phyloP scores from a whole-genome alignment of 208 protist species.

The Trypanosoma boissoni region DNA sequence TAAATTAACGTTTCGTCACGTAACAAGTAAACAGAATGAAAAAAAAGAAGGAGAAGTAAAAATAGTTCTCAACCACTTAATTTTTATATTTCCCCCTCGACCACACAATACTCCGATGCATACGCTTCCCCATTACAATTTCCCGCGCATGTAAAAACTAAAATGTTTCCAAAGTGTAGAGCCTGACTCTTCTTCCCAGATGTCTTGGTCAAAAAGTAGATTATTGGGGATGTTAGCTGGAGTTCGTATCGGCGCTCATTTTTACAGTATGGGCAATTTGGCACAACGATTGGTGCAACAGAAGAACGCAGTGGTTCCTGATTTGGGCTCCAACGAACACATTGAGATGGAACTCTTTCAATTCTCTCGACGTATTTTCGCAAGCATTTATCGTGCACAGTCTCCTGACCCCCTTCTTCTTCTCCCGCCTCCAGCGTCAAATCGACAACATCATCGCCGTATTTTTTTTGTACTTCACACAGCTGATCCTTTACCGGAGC shows the following conservation, averaged over 20 bases:
- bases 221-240: constrained; percentile 72
- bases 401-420: constrained; percentile 81
- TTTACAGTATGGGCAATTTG: constrained; percentile 56
- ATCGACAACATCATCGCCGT: constrained; percentile 62
- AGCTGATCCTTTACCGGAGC: constrained; percentile 49
- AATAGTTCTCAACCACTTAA: not conserved
- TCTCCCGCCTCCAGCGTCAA: constrained; percentile 46
- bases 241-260: constrained; percentile 68
- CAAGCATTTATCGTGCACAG: constrained; percentile 50
- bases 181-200: constrained; percentile 48
- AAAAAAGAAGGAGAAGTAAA: constrained; percentile 19
- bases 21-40: constrained; percentile 5
- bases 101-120: constrained; percentile 55
- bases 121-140: constrained; percentile 62
- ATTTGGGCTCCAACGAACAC: constrained; percentile 81
- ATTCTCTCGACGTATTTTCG: constrained; percentile 81
- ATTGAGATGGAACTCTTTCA: constrained; percentile 67
- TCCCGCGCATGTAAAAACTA: constrained; percentile 72
- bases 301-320: constrained; percentile 57
- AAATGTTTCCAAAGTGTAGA: constrained; percentile 82
- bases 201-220: constrained; percentile 78
- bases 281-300: constrained; percentile 27
- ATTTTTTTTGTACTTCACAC: constrained; percentile 35
- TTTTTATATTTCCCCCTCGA: constrained; percentile 68
- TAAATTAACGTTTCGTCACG: too few relatives aligned